phyloP scores from a whole-genome alignment of 192 early-diverging fungal genomes.

The Martensiomyces pterosporus region DNA sequence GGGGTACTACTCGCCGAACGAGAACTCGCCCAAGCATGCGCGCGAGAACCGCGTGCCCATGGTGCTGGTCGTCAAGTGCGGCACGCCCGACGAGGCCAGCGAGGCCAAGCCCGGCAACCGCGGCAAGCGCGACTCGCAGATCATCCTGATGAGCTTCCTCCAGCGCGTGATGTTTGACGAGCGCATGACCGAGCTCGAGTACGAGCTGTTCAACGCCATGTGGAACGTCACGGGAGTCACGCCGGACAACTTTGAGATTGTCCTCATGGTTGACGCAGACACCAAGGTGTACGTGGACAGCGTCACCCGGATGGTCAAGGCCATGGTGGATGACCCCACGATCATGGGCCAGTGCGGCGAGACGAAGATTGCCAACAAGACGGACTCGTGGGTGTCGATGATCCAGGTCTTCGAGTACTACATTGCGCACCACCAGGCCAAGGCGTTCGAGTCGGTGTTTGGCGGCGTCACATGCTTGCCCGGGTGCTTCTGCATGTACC shows the following conservation, averaged over 20 bases:
- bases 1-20: slow-evolving; percentile 78
- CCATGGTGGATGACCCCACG: slow-evolving; percentile 66
- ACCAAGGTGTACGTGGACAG: slow-evolving; percentile 79
- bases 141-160: slow-evolving; percentile 93
- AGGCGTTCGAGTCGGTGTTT: slow-evolving; percentile 84
- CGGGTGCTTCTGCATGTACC: slow-evolving; percentile 85
- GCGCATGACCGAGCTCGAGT: slow-evolving; percentile 78
- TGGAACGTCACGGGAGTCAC: slow-evolving; percentile 68
- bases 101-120: slow-evolving; percentile 76
- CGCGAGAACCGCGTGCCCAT: slow-evolving; percentile 65
- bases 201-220: slow-evolving; percentile 75
- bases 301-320: slow-evolving; percentile 63
- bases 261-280: slow-evolving; percentile 82
- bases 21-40: slow-evolving; percentile 53
- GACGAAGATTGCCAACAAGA: slow-evolving; percentile 80
- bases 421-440: slow-evolving; percentile 76
- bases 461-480: slow-evolving; percentile 81
- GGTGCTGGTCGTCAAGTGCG: slow-evolving; percentile 73
- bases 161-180: slow-evolving; percentile 87
- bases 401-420: slow-evolving; percentile 89
- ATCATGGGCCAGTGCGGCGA: slow-evolving; percentile 77
- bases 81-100: slow-evolving; percentile 57
- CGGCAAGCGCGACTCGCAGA: slow-evolving; percentile 96
- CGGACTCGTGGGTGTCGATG: slow-evolving; percentile 71
- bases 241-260: slow-evolving; percentile 72